phyloP scores from a whole-genome alignment of 441 rosid genomes.

The Eutrema salsugineum region DNA sequence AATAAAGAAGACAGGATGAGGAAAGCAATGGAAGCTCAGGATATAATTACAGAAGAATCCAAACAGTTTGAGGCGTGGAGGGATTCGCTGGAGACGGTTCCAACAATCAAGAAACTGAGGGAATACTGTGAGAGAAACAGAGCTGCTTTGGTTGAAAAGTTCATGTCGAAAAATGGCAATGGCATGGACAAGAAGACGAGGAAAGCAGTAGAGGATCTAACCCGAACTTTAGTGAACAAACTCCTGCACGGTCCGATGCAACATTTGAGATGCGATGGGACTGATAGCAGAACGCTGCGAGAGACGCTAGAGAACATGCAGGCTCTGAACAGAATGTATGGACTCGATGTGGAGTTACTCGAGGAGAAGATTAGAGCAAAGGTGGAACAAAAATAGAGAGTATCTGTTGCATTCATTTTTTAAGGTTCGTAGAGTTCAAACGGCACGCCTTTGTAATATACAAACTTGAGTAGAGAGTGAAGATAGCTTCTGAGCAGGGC shows the following conservation, averaged over 20 bases:
- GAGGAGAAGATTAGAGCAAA: conserved; percentile 86
- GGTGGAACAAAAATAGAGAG: conserved; percentile 39
- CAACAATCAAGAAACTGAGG: conserved; percentile 89
- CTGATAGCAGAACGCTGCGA: conserved; percentile 59
- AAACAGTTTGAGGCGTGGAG: conserved; percentile 91
- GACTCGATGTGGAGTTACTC: conserved; percentile 77
- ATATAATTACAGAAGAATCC: conserved; percentile 72
- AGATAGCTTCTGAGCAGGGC: neutral
- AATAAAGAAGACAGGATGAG: conserved; percentile 86
- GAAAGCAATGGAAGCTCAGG: conserved; percentile 93
- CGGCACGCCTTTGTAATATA: conserved; percentile 8
- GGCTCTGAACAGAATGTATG: conserved; percentile 90
- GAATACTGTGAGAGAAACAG: conserved; percentile 81
- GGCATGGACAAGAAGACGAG: conserved; percentile 75
- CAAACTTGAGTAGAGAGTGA: conserved; percentile 7
- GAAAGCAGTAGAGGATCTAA: conserved; percentile 80
- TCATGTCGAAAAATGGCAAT: conserved; percentile 75
- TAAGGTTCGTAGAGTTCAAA: conserved; percentile 1
- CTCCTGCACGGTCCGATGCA: conserved; percentile 97
- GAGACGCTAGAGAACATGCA: conserved; percentile 96
- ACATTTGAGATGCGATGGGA: conserved; percentile 86
- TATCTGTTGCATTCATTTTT: conserved; percentile 11
- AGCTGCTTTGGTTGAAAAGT: conserved; percentile 68
- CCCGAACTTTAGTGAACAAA: conserved; percentile 82
- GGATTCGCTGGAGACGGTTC: conserved; percentile 91